Percentiles rank a stretch among this genome's conserved stretches.
Conservation (phyloP, 768 basidiomycete species). For the Collybia nuda region DNA sequence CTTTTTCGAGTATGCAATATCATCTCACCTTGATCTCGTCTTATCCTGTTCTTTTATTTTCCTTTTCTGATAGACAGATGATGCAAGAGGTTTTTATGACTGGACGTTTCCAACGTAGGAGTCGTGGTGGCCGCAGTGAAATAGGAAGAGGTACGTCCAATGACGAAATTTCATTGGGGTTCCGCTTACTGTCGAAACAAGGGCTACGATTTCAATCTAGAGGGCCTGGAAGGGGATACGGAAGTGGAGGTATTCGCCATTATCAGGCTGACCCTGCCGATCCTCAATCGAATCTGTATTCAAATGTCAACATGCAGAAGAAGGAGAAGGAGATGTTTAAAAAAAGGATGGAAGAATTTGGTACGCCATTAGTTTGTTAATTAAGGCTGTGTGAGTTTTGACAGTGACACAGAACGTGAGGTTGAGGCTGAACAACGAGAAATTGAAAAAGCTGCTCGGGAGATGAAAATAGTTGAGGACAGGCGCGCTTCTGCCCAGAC, state of each 20-base stretch:
- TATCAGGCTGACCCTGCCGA: conserved; percentile 13
- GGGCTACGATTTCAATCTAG: too few relatives aligned
- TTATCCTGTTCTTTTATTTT: conserved; percentile 6
- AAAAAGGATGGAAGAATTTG: conserved; percentile 30
- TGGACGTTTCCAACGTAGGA: conserved; percentile 1
- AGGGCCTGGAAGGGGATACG: too few relatives aligned
- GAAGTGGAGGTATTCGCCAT: background rate
- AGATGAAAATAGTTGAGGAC: conserved; percentile 21
- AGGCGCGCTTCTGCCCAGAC: conserved; percentile 21
- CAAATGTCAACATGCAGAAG: conserved; percentile 20
- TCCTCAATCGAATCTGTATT: conserved; percentile 14
- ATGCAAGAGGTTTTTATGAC: conserved; percentile 29
- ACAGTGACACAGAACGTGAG: conserved; percentile 25
- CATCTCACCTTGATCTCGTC: background rate
- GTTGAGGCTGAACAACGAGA: conserved; percentile 31
- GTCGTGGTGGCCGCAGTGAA: too few relatives aligned
- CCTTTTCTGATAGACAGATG: conserved; percentile 25
- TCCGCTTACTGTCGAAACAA: too few relatives aligned
- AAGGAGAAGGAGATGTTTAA: conserved; percentile 29
- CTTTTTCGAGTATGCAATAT: conserved; percentile 27
- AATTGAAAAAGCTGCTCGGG: conserved; percentile 18
- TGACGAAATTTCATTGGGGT: too few relatives aligned
- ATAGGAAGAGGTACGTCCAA: too few relatives aligned
- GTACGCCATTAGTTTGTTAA: conserved; percentile 14
- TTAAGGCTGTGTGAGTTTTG: background rate